phyloP scores from a whole-genome alignment of 2,329 filamentous ascomycete genomes.

The Rhytidhysteron rufulum region DNA sequence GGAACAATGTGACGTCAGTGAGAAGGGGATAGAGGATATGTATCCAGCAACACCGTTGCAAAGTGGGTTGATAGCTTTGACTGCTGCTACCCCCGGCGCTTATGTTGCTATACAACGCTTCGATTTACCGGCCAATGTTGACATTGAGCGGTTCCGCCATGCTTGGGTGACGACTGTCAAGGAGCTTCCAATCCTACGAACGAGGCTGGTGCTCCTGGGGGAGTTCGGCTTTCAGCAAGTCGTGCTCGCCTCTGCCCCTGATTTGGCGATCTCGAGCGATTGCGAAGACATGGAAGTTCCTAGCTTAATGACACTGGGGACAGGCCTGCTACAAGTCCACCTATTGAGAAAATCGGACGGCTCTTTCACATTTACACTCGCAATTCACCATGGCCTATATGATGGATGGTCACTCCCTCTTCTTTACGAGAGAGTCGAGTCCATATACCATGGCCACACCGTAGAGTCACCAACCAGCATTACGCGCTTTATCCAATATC shows the following conservation, averaged over 20 bases:
- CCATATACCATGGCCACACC: too few species aligned
- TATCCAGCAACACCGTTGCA: constrained; percentile 56
- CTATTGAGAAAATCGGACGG: constrained; percentile 25
- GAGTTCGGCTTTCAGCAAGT: too few species aligned
- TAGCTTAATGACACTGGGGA: neutral
- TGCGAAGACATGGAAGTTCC: neutral
- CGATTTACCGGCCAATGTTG: constrained; percentile 6
- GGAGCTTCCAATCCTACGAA: constrained; percentile 43
- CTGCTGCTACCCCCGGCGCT: constrained; percentile 48
- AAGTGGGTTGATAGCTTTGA: constrained; percentile 53
- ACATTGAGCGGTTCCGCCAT: constrained; percentile 25
- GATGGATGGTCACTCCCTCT: constrained; percentile 31
- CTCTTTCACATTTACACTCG: too few species aligned
- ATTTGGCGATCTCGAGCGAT: neutral
- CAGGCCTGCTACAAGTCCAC: constrained; percentile 1
- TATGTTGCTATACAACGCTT: constrained; percentile 50
- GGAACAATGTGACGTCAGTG: constrained; percentile 2
- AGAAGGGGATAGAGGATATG: constrained; percentile 42
- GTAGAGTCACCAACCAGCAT: too few species aligned
- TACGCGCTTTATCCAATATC: constrained; percentile 4
- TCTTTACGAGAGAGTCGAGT: too few species aligned
- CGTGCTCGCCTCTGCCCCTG: too few species aligned
- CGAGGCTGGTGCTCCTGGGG: constrained; percentile 18
- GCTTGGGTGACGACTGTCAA: constrained; percentile 40
- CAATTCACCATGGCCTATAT: constrained; percentile 45